A percentile compares a stretch with the other conserved stretches of the same genome.
phyloP scores from a whole-genome alignment of 345 rosid genomes.

The Bretschneidera sinensis region DNA sequence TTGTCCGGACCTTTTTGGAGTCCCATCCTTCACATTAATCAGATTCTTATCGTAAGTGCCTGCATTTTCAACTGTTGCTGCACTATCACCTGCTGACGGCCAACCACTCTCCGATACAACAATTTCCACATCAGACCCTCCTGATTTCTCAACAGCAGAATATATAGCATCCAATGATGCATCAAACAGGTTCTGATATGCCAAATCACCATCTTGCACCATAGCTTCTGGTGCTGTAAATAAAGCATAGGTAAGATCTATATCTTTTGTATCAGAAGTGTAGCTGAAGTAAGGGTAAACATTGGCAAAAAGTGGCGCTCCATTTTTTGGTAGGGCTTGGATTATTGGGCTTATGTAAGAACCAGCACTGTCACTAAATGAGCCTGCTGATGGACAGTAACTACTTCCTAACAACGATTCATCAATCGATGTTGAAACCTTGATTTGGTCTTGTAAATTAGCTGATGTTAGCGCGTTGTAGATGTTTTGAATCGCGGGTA shows the following conservation, averaged over 20 bases:
- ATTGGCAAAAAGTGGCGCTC: slow-evolving; percentile 28
- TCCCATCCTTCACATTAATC: slow-evolving; percentile 25
- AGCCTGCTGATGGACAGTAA: slow-evolving; percentile 12
- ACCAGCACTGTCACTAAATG: slow-evolving; percentile 9
- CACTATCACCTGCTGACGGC: slow-evolving; percentile 28
- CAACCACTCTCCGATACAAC: slow-evolving; percentile 33
- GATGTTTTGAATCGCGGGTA: neutral
- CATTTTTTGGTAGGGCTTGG: slow-evolving; percentile 15
- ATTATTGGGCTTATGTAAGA: neutral
- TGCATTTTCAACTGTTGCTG: slow-evolving; percentile 21
- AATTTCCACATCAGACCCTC: slow-evolving; percentile 17
- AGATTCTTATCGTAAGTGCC: slow-evolving; percentile 22
- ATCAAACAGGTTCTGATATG: slow-evolving; percentile 37
- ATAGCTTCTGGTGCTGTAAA: slow-evolving; percentile 1
- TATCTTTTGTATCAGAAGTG: slow-evolving; percentile 15
- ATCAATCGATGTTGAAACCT: slow-evolving; percentile 2
- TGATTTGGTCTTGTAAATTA: slow-evolving; percentile 1
- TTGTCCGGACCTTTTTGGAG: slow-evolving; percentile 29
- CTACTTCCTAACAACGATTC: slow-evolving; percentile 4
- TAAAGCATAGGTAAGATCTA: slow-evolving; percentile 26
- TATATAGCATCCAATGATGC: slow-evolving; percentile 32
- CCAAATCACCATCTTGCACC: slow-evolving; percentile 25
- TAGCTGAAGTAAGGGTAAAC: slow-evolving; percentile 44
- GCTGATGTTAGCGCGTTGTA: neutral
- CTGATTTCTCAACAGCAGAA: slow-evolving; percentile 21